A percentile compares a stretch with the other conserved stretches of the same genome.
These are phyloP conservation scores for Nicotiana benthamiana DNA, from an alignment of 257 asterid genomes.

Conservation along the genomic window DNA sequence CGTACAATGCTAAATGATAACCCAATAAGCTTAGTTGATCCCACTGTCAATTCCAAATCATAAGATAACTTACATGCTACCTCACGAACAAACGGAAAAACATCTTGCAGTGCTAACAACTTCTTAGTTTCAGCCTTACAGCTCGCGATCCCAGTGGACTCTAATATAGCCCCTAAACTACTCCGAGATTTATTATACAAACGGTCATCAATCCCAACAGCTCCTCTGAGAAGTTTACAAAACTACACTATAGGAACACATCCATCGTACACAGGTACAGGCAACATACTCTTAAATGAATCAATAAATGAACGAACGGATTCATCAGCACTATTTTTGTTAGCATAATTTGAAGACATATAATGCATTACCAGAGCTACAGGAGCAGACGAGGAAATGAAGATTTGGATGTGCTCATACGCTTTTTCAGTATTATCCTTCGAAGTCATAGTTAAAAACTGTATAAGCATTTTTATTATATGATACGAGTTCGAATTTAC, in stretches of 20 bases:
- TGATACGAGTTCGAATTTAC: neutral
- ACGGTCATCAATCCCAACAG: slow-evolving; percentile 35
- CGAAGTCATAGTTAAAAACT: neutral
- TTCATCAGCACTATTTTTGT: slow-evolving; percentile 35
- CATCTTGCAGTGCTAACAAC: slow-evolving; percentile 34
- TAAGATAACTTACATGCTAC: slow-evolving; percentile 37
- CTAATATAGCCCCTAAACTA: slow-evolving; percentile 22
- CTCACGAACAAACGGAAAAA: slow-evolving; percentile 50
- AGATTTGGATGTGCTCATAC: slow-evolving; percentile 39
- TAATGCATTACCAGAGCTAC: slow-evolving; percentile 63
- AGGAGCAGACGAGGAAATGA: slow-evolving; percentile 44
- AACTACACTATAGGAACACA: slow-evolving; percentile 40
- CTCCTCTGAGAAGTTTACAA: slow-evolving; percentile 41
- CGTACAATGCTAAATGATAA: slow-evolving; percentile 29
- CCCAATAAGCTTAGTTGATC: slow-evolving; percentile 17
- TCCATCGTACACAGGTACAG: slow-evolving; percentile 7
- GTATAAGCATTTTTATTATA: neutral
- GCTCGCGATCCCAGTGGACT: slow-evolving; percentile 9
- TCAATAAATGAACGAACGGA: slow-evolving; percentile 45
- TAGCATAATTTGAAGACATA: slow-evolving; percentile 32
- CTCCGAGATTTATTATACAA: slow-evolving; percentile 45
- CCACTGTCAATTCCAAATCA: slow-evolving; percentile 24
- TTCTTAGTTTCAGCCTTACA: slow-evolving; percentile 5
- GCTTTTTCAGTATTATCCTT: slow-evolving; percentile 17
- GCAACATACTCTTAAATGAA: slow-evolving; percentile 25